A percentile compares a stretch with the other conserved stretches of the same genome.
phyloP scores from a whole-genome alignment of 1,139 yeast genomes.

The Taiozyma sp. region DNA sequence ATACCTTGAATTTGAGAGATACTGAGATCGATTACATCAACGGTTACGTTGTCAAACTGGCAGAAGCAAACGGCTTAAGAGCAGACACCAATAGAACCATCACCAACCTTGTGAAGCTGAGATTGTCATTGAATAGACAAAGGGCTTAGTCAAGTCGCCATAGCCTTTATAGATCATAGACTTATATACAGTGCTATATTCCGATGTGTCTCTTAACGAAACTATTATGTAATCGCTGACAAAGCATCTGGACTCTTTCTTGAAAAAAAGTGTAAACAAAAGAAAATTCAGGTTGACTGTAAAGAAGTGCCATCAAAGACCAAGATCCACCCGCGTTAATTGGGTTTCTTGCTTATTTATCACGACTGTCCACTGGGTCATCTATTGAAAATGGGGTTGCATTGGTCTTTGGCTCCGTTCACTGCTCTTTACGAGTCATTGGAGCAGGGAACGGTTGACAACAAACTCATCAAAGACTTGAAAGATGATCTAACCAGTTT shows the following conservation, averaged over 20 bases:
- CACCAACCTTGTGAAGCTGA: slow-evolving; percentile 29
- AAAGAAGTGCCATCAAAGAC: neutral
- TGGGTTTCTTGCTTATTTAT: neutral
- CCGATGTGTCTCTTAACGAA: neutral
- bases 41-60: slow-evolving; percentile 61
- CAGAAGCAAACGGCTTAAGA: slow-evolving; percentile 24
- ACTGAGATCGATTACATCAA: slow-evolving; percentile 82
- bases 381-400: slow-evolving; percentile 15
- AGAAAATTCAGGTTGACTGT: neutral
- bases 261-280: slow-evolving; percentile 8
- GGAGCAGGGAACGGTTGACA: slow-evolving; percentile 28
- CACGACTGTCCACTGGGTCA: neutral
- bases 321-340: neutral
- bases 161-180: neutral
- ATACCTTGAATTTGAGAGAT: slow-evolving; percentile 44
- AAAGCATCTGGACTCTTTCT: neutral
- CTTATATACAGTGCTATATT: neutral
- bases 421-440: slow-evolving; percentile 28
- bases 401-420: slow-evolving; percentile 32
- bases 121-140: slow-evolving; percentile 19
- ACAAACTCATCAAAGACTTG: slow-evolving; percentile 29
- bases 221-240: neutral
- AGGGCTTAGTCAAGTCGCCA: slow-evolving; percentile 1
- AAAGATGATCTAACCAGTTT: slow-evolving; percentile 46
- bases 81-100: slow-evolving; percentile 29